Conservation (phyloP, 108 stramenopile species). For the Tribonema minus region DNA sequence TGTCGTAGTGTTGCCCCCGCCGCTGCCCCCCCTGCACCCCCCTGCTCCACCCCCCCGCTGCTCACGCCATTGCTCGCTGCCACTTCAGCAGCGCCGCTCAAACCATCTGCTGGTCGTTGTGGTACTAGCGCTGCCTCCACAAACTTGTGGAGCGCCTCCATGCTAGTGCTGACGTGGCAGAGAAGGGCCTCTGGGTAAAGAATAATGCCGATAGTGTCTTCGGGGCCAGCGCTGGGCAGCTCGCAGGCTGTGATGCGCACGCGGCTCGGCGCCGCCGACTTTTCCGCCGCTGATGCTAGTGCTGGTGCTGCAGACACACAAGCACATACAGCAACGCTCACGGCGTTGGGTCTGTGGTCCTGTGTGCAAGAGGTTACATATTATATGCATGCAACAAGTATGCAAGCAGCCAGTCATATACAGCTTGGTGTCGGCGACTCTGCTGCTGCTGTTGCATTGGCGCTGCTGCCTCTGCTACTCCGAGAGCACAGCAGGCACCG, state of each 20-base stretch:
- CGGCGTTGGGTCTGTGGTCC: too few relatives aligned
- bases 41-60: too few relatives aligned
- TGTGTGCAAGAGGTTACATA: too few relatives aligned
- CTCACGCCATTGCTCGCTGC: too few relatives aligned
- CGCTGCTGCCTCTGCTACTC: neutral
- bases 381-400: too few relatives aligned
- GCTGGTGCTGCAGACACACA: neutral
- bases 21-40: too few relatives aligned
- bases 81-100: too few relatives aligned
- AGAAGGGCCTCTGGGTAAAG: conserved; percentile 32
- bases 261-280: neutral
- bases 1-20: too few relatives aligned
- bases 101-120: neutral
- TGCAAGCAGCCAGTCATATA: too few relatives aligned
- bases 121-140: neutral
- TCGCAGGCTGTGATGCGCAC: conserved; percentile 27
- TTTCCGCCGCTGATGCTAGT: neutral
- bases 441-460: neutral
- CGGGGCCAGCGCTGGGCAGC: conserved; percentile 17
- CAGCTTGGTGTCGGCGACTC: neutral
- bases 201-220: conserved; percentile 24
- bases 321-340: too few relatives aligned
- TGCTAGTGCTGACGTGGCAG: neutral
- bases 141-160: neutral
- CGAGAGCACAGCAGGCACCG: too few relatives aligned